phyloP scores from a whole-genome alignment of 441 rosid genomes.

The Croton setiger region DNA sequence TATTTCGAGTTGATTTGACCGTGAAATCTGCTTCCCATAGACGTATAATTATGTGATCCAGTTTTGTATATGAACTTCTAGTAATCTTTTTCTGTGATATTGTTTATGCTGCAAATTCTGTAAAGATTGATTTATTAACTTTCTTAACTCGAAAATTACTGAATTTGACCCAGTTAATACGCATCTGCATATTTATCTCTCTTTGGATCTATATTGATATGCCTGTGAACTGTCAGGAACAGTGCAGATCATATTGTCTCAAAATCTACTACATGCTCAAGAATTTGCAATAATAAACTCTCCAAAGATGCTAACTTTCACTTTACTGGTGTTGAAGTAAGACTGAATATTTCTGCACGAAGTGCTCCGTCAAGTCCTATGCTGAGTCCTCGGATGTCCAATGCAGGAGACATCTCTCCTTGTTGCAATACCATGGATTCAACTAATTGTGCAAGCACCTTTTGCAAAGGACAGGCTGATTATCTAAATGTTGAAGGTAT shows the following conservation, averaged over 20 bases:
- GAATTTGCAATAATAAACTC: conserved; percentile 17
- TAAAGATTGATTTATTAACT: neutral
- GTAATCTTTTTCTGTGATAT: neutral
- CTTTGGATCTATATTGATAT: neutral
- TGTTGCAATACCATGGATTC: conserved; percentile 10
- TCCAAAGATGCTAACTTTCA: conserved; percentile 22
- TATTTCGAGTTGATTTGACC: neutral
- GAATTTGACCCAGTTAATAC: neutral
- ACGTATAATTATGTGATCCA: neutral
- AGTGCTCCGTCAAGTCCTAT: conserved; percentile 36
- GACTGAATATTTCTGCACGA: conserved; percentile 22
- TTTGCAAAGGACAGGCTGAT: conserved; percentile 26
- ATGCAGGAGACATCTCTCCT: conserved; percentile 19
- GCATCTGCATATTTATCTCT: neutral
- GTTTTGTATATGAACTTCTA: neutral
- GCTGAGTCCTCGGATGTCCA: conserved; percentile 32
- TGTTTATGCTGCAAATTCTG: neutral
- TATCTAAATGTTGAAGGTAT: conserved; percentile 23
- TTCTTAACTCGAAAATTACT: neutral
- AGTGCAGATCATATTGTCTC: conserved; percentile 24
- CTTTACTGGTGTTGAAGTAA: conserved; percentile 14
- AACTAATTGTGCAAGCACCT: conserved; percentile 18
- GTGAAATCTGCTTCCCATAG: neutral
- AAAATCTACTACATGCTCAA: conserved; percentile 17
- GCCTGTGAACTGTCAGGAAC: conserved; percentile 15